Evolutionary conservation across 108 stramenopile genomes (phyloP).

Genomic region (Cyclotella sp.): DNA sequence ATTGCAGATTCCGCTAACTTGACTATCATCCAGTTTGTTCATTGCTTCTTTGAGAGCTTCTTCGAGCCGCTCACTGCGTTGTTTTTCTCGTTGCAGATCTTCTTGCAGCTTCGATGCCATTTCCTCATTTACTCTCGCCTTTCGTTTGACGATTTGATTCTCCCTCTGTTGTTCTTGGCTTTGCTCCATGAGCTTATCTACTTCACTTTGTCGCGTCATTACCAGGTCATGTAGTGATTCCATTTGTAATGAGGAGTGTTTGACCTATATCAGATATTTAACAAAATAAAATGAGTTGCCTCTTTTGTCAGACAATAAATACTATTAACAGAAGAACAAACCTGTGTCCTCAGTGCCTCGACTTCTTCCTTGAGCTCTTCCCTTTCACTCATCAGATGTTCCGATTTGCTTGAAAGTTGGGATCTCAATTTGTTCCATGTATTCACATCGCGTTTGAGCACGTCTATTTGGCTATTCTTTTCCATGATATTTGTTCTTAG

Average conservation of each 20-base stretch:
- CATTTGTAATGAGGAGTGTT: slow-evolving; percentile 19
- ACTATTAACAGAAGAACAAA: not conserved
- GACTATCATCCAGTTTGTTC: slow-evolving; percentile 18
- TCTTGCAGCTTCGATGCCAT: slow-evolving; percentile 1
- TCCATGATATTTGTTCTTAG: slow-evolving; percentile 17
- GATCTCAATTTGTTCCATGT: slow-evolving; percentile 13
- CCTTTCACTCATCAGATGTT: slow-evolving; percentile 26
- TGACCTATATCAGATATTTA: slow-evolving; percentile 21
- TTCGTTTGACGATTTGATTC: slow-evolving; percentile 8
- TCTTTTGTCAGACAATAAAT: not conserved
- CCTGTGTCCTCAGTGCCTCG: slow-evolving; percentile 20
- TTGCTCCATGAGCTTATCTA: slow-evolving; percentile 30
- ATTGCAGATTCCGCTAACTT: slow-evolving; percentile 13
- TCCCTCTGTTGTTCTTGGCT: slow-evolving; percentile 12
- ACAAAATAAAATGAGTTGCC: not conserved
- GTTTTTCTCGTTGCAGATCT: slow-evolving; percentile 5
- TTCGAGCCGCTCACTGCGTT: slow-evolving; percentile 22
- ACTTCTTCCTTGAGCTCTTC: slow-evolving; percentile 34
- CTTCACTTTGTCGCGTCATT: slow-evolving; percentile 16
- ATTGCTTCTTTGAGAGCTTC: slow-evolving; percentile 25
- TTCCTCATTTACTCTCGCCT: slow-evolving; percentile 26
- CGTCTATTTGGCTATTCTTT: slow-evolving; percentile 28
- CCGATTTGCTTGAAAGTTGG: slow-evolving; percentile 22
- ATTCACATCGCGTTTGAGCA: slow-evolving; percentile 22
- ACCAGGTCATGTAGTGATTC: slow-evolving; percentile 24